Evolutionary conservation across 441 rosid genomes (phyloP).

Genomic region (Viola pubescens): DNA sequence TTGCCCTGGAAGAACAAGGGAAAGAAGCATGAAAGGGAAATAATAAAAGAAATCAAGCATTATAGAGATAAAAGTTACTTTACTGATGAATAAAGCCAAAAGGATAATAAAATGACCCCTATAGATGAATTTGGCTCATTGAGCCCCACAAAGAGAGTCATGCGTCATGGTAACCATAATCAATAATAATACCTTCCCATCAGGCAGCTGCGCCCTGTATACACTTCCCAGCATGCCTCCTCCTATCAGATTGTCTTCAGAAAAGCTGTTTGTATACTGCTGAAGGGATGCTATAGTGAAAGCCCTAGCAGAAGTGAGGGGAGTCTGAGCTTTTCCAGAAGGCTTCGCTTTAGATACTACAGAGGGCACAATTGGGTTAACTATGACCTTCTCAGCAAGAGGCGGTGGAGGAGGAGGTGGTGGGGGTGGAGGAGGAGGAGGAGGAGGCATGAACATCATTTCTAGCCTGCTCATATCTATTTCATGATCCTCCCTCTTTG

Average conservation of each 20-base stretch:
- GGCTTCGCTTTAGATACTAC: conserved; percentile 39
- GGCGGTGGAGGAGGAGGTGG: conserved; percentile 39
- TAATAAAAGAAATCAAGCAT: neutral
- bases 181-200: conserved; percentile 55
- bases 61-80: conserved; percentile 1
- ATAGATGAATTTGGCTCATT: neutral
- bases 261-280: conserved; percentile 90
- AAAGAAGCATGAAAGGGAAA: conserved; percentile 3
- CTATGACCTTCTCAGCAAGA: conserved; percentile 43
- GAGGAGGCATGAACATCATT: conserved; percentile 32
- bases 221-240: conserved; percentile 93
- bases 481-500: conserved; percentile 43
- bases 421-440: conserved; percentile 38
- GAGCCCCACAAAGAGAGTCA: neutral
- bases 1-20: neutral
- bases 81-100: conserved; percentile 1
- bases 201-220: conserved; percentile 78
- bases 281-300: conserved; percentile 93
- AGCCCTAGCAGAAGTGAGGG: conserved; percentile 51
- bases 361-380: conserved; percentile 40
- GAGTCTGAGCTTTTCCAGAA: conserved; percentile 34
- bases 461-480: conserved; percentile 45
- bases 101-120: neutral
- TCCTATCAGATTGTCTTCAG: conserved; percentile 84
- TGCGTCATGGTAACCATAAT: neutral